Evolutionary conservation across 73 alveolate species (phyloP).

Genomic region (Effrenium voratum): DNA sequence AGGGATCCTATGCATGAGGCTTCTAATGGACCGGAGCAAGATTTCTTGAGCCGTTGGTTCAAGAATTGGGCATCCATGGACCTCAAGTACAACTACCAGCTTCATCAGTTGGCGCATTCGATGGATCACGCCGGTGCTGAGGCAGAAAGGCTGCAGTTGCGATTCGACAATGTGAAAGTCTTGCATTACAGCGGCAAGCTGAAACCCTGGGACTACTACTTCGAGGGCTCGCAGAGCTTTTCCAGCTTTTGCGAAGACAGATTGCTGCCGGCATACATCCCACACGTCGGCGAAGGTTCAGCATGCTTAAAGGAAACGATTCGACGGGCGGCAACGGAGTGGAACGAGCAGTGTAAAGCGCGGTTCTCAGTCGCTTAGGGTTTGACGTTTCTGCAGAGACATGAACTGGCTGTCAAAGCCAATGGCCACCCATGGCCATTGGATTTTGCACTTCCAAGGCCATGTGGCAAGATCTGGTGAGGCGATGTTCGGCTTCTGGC

Average conservation of each 20-base stretch:
- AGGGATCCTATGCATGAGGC: constrained; percentile 57
- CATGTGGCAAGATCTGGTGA: constrained; percentile 54
- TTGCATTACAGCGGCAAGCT: constrained; percentile 65
- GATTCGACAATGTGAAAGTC: constrained; percentile 37
- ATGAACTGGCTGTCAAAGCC: background rate
- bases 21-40: constrained; percentile 67
- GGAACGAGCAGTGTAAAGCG: constrained; percentile 44
- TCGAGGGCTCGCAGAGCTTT: background rate
- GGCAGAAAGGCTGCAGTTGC: constrained; percentile 36
- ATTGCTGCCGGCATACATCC: constrained; percentile 47
- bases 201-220: constrained; percentile 86
- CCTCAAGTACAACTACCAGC: constrained; percentile 74
- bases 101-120: constrained; percentile 66
- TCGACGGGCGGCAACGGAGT: background rate
- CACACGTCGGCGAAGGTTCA: background rate
- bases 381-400: background rate
- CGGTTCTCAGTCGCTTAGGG: background rate
- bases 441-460: background rate
- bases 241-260: constrained; percentile 5
- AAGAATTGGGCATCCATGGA: constrained; percentile 18
- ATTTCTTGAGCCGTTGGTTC: constrained; percentile 49
- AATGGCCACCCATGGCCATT: background rate
- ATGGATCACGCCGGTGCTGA: constrained; percentile 51
- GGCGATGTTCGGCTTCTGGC: too few relatives aligned
- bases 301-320: constrained; percentile 6